Conservation (phyloP, 2,329 filamentous ascomycete species). For the Meredithiella fracta region DNA sequence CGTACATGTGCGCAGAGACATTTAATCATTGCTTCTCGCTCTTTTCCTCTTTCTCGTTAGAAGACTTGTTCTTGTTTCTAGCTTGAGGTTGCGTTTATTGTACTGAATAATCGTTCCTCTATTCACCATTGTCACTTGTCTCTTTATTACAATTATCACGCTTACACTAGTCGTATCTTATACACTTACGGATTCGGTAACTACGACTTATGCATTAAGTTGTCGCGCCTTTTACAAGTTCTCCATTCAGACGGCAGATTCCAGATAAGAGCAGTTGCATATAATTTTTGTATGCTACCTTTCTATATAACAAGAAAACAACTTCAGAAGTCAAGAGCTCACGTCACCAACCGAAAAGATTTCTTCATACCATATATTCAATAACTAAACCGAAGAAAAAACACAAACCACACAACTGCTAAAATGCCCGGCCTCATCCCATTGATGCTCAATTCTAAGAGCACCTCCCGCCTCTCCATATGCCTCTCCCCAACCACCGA, state of each 20-base stretch:
- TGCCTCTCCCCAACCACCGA: slow-evolving; percentile 14
- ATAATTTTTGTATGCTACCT: not conserved
- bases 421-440: slow-evolving; percentile 22
- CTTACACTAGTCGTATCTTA: no score
- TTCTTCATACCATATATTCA: not conserved
- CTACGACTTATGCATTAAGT: not conserved
- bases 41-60: not conserved
- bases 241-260: not conserved
- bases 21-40: not conserved
- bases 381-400: not conserved
- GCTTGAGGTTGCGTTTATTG: not conserved
- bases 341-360: not conserved
- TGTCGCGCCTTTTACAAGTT: not conserved
- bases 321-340: no score
- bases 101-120: not conserved
- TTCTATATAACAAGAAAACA: not conserved
- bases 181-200: not conserved
- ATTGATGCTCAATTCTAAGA: slow-evolving; percentile 18
- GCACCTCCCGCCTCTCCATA: slow-evolving; percentile 8
- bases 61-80: not conserved
- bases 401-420: not conserved
- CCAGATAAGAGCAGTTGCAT: not conserved
- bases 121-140: not conserved
- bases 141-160: not conserved
- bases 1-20: not conserved